Conservation (phyloP, 139 green algal species). For the Volvox africanus region DNA sequence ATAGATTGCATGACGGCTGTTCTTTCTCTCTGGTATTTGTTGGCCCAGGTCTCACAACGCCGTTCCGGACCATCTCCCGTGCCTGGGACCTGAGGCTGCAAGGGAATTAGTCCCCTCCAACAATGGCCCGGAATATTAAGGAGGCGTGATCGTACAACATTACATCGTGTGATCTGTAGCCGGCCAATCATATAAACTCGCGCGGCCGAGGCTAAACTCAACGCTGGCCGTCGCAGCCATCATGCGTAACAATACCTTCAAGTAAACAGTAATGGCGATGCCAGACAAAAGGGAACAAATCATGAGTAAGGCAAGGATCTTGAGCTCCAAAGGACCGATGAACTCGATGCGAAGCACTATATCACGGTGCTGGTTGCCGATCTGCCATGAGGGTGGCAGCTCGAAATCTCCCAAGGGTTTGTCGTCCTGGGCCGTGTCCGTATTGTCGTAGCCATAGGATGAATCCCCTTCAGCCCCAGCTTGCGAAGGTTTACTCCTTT, state of each 20-base stretch:
- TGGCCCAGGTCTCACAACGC: too few species aligned
- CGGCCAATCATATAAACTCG: too few species aligned
- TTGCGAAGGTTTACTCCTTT: neutral
- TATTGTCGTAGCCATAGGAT: neutral
- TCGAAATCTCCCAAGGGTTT: too few species aligned
- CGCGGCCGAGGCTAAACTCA: too few species aligned
- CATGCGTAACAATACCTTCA: neutral
- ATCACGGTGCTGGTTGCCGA: neutral
- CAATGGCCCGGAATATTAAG: too few species aligned
- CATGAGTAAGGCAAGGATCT: neutral
- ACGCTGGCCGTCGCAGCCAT: too few species aligned
- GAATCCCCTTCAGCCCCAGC: neutral
- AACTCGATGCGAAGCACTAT: slow-evolving; percentile 34
- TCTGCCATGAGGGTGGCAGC: neutral
- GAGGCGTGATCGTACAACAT: too few species aligned
- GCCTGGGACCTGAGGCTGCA: neutral
- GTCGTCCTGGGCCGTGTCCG: neutral
- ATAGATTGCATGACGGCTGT: neutral
- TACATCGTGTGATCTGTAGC: too few species aligned
- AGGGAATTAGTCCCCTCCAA: too few species aligned
- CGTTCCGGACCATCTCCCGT: neutral
- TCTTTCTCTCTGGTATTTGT: too few species aligned
- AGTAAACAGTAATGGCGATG: neutral
- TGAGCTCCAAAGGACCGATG: neutral
- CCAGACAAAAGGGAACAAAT: neutral